phyloP scores from a whole-genome alignment of 768 basidiomycete species.

The Pleurotus tuoliensis region DNA sequence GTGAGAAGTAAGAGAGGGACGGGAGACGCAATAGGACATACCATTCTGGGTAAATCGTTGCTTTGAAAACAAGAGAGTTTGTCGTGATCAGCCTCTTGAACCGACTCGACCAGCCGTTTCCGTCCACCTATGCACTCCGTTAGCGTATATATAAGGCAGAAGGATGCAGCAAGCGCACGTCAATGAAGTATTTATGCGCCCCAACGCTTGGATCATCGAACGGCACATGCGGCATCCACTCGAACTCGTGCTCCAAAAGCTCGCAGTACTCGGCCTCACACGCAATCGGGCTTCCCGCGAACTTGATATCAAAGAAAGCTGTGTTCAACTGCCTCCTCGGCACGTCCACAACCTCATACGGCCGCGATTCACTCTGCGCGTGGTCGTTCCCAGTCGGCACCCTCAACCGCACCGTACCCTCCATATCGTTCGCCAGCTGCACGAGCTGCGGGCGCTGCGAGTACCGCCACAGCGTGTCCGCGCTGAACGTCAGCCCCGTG shows the following conservation, averaged over 20 bases:
- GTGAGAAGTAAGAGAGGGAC: background rate
- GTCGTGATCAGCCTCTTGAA: constrained; percentile 58
- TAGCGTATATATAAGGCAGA: background rate
- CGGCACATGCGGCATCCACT: constrained; percentile 36
- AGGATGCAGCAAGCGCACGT: constrained; percentile 29
- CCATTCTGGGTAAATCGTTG: constrained; percentile 70
- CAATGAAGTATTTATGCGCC: constrained; percentile 54
- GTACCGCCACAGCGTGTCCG: constrained; percentile 36
- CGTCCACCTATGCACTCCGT: constrained; percentile 38
- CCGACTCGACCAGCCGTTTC: constrained; percentile 59
- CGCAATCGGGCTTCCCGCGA: constrained; percentile 37
- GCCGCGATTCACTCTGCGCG: constrained; percentile 15
- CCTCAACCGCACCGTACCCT: constrained; percentile 30
- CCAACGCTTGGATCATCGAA: constrained; percentile 34
- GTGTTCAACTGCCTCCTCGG: constrained; percentile 36
- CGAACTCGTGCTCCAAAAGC: constrained; percentile 39
- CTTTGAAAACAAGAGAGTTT: constrained; percentile 60
- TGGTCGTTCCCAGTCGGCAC: constrained; percentile 16
- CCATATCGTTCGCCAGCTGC: constrained; percentile 29
- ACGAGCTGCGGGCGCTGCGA: constrained; percentile 45
- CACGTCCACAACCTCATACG: constrained; percentile 27
- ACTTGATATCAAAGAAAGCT: constrained; percentile 53
- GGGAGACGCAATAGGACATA: constrained; percentile 16
- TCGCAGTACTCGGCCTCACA: constrained; percentile 42
- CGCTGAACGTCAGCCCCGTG: constrained; percentile 45